A percentile compares a stretch with the other conserved stretches of the same genome.
phyloP scores from a whole-genome alignment of 139 green algal genomes.

The Zygnema circumcarinatum region DNA sequence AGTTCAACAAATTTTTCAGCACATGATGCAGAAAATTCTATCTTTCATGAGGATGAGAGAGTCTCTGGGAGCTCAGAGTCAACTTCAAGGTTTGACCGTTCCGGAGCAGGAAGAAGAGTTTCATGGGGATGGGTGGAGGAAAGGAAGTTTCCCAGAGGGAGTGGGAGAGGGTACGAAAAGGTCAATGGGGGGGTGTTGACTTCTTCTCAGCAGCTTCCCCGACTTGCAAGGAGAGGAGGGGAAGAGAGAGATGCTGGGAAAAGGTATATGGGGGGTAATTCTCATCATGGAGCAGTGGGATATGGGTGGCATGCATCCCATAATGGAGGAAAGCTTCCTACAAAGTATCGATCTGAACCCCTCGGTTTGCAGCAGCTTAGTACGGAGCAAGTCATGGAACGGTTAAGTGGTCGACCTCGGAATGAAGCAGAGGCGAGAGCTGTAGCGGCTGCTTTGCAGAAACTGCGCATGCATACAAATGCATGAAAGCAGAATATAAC shows the following conservation, averaged over 20 bases:
- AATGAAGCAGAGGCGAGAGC: background rate
- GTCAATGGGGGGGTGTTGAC: background rate
- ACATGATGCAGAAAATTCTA: too few relatives aligned
- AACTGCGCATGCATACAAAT: background rate
- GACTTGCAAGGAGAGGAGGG: background rate
- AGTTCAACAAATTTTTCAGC: too few relatives aligned
- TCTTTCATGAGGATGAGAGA: too few relatives aligned
- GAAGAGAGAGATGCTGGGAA: background rate
- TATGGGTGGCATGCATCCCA: background rate
- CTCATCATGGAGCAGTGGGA: background rate
- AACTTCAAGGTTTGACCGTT: too few relatives aligned
- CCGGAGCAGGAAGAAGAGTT: background rate
- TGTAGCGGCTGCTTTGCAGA: background rate
- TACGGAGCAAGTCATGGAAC: background rate
- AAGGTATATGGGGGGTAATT: background rate
- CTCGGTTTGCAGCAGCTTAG: background rate
- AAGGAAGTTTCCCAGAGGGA: background rate
- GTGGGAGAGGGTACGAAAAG: background rate
- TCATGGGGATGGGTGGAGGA: background rate
- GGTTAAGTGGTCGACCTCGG: background rate
- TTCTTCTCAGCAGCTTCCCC: too few relatives aligned
- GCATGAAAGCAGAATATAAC: too few relatives aligned
- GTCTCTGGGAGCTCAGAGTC: too few relatives aligned
- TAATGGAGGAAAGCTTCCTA: background rate
- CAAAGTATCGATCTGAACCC: background rate